Percentiles rank a stretch among this genome's conserved stretches.
These are phyloP conservation scores for Saccharomycopsis amapae DNA, from an alignment of 805 yeast genomes.

Conservation along the genomic window DNA sequence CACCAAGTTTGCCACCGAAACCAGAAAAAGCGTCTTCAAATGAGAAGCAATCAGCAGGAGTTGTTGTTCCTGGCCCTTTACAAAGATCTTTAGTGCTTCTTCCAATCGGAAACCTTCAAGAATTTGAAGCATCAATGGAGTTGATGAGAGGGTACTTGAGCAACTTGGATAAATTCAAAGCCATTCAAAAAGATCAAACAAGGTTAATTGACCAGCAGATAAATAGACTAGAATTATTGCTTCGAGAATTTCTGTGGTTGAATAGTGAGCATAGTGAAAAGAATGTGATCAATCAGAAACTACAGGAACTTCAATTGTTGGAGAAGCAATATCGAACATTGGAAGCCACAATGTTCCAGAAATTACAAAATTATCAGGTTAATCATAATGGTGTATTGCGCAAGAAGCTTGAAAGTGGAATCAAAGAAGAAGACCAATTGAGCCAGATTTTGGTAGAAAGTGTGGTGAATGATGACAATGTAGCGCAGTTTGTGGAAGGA, in stretches of 20 bases:
- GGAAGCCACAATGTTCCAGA: constrained; percentile 11
- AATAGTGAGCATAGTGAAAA: constrained; percentile 4
- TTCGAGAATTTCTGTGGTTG: constrained; percentile 6
- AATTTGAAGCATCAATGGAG: constrained; percentile 4
- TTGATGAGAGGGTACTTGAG: constrained; percentile 12
- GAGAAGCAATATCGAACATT: constrained; percentile 6
- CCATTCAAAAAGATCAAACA: background rate
- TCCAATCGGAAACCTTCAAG: constrained; percentile 12
- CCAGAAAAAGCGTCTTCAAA: background rate
- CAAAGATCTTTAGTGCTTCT: constrained; percentile 5
- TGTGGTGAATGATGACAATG: constrained; percentile 2
- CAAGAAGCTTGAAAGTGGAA: constrained; percentile 2
- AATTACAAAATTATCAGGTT: constrained; percentile 7
- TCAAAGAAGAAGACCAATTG: constrained; percentile 6
- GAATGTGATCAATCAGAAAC: background rate
- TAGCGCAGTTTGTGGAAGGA: constrained; percentile 8
- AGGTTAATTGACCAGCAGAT: constrained; percentile 4
- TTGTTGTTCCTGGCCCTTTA: constrained; percentile 3
- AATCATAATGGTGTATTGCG: constrained; percentile 16
- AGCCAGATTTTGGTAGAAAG: constrained; percentile 8
- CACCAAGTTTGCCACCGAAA: constrained; percentile 4
- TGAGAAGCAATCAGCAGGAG: background rate
- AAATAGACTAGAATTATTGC: constrained; percentile 2
- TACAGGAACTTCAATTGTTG: background rate
- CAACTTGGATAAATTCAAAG: background rate